A percentile compares a stretch with the other conserved stretches of the same genome.
Conservation (phyloP, 2,329 filamentous ascomycete genomes). For the Tolypocladium ophioglossoides region DNA sequence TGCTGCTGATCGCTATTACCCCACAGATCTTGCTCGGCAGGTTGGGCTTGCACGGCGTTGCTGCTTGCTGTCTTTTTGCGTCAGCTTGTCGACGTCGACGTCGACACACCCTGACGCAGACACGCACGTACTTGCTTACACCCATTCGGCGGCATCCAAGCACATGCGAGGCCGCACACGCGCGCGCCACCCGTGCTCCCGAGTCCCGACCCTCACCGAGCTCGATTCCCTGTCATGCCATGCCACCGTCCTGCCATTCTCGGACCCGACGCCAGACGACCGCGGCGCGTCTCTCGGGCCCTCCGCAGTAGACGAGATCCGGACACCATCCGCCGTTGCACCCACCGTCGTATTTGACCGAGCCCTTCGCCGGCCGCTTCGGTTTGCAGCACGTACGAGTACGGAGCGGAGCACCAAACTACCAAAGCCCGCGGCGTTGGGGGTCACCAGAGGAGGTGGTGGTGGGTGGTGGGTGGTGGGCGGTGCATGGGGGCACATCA, state of each 20-base stretch:
- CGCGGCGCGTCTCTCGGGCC: neutral
- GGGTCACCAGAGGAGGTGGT: neutral
- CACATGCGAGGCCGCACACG: neutral
- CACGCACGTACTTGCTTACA: neutral
- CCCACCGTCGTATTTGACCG: neutral
- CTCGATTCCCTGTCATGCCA: neutral
- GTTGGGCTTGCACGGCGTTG: neutral
- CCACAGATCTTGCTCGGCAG: neutral
- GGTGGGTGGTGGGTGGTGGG: neutral
- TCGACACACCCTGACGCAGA: neutral
- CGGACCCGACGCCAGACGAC: neutral
- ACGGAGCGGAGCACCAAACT: too few species aligned
- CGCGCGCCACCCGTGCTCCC: neutral
- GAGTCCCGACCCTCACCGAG: constrained; percentile 2
- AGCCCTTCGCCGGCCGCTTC: neutral
- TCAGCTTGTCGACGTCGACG: too few species aligned
- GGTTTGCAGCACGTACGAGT: too few species aligned
- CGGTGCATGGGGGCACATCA: neutral
- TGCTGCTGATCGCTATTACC: neutral
- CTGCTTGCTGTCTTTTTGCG: neutral
- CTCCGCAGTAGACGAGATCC: too few species aligned
- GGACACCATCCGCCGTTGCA: neutral
- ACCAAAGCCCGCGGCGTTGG: neutral
- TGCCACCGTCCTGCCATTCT: neutral
- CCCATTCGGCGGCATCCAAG: neutral